Percentiles rank a stretch among this genome's conserved stretches.
Conservation (phyloP, 2,329 filamentous ascomycete genomes). For the Ascocoryne sarcoides region DNA sequence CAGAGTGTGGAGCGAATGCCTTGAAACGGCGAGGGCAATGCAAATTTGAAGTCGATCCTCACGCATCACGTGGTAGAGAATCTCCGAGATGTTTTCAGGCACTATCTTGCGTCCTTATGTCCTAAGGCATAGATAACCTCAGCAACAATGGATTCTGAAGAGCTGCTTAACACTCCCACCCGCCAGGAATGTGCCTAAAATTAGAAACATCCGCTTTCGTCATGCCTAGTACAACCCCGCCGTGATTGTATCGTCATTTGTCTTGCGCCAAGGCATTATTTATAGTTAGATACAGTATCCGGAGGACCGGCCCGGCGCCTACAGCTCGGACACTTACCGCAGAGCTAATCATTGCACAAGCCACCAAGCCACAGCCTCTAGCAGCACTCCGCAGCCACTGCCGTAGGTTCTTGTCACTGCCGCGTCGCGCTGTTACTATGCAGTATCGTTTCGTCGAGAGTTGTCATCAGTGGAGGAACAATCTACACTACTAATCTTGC, state of each 20-base stretch:
- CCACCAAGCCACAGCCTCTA: background rate
- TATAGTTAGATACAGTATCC: background rate
- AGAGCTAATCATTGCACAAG: background rate
- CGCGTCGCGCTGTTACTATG: background rate
- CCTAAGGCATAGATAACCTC: background rate
- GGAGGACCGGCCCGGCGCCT: background rate
- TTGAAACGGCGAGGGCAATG: slow-evolving; percentile 1
- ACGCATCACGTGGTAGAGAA: background rate
- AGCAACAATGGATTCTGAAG: background rate
- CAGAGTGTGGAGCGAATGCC: too few species aligned
- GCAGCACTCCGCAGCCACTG: background rate
- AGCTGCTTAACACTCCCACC: background rate
- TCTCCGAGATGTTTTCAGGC: background rate
- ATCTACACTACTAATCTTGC: background rate
- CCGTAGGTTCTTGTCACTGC: background rate
- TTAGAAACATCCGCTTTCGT: background rate
- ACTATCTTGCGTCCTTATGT: slow-evolving; percentile 3
- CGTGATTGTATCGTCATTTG: background rate
- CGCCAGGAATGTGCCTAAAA: background rate
- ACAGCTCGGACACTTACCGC: background rate
- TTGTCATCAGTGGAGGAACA: background rate
- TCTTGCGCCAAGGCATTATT: background rate
- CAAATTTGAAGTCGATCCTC: slow-evolving; percentile 1
- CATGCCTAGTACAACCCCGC: background rate
- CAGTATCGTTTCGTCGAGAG: background rate